Evolutionary conservation across 768 basidiomycete species (phyloP).

Genomic region (Termitomyces sp.): DNA sequence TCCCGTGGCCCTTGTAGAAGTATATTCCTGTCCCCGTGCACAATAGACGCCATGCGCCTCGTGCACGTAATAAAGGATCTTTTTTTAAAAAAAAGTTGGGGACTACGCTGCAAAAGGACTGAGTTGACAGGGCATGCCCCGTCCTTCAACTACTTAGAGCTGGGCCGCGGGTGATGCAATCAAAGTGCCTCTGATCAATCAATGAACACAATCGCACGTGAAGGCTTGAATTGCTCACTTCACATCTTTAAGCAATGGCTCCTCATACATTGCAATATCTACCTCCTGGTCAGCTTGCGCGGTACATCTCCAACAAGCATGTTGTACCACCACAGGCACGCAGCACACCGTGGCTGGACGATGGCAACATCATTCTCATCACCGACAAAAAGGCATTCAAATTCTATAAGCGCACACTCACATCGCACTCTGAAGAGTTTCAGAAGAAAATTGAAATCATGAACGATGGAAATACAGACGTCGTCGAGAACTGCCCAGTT

Average conservation of each 20-base stretch:
- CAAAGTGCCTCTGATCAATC: background rate
- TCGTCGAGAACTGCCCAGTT: slow-evolving; percentile 12
- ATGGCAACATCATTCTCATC: slow-evolving; percentile 18
- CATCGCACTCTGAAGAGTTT: slow-evolving; percentile 2
- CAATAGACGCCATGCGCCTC: background rate
- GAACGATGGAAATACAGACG: slow-evolving; percentile 16
- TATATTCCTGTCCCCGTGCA: background rate
- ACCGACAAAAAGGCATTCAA: slow-evolving; percentile 11
- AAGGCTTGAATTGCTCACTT: background rate
- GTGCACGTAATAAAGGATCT: background rate
- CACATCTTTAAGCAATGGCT: background rate
- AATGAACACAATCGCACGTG: background rate
- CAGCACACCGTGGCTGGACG: slow-evolving; percentile 5
- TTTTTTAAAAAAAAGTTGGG: background rate
- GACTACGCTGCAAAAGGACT: too few species aligned
- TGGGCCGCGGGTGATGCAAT: too few species aligned
- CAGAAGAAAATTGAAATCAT: slow-evolving; percentile 3
- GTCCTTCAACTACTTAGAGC: too few species aligned
- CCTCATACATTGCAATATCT: background rate
- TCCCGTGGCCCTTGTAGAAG: too few species aligned
- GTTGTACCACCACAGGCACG: slow-evolving; percentile 14
- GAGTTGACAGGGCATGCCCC: too few species aligned
- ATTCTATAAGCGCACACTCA: slow-evolving; percentile 9
- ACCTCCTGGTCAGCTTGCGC: slow-evolving; percentile 4
- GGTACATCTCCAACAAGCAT: slow-evolving; percentile 4